Evolutionary conservation across 73 alveolate species (phyloP), one percentile per base, ranked within the genome.

Genomic region (Blepharisma stoltei): DNA sequence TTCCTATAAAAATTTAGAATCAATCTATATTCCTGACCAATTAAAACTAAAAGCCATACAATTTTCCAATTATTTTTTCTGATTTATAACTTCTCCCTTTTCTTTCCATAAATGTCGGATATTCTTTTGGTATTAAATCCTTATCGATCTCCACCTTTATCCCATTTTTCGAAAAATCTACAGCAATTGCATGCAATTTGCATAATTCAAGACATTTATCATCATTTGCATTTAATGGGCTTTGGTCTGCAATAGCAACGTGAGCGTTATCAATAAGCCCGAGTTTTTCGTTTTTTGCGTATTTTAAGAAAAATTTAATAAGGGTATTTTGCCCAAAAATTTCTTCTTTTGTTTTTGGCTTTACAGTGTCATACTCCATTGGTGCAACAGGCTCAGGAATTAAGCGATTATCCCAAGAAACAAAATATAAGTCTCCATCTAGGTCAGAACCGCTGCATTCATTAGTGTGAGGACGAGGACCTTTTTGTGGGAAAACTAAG

Each of bases 401-500:
- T 6, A 92, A 41, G 54, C 54, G 0, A 21, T 67, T 70, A 67
- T 86, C 90, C 96, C 95, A 93, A 49, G 88, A 67, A 45, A 91
- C 83, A 70, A 76, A 88, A 81, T 84, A 93, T 45, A 86, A 70
- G 75, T 93, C 98, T 60, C 98, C 98, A 78, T 93, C 98, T 20
- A 93, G 86, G 68, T 93, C 98, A 0, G 96, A 95, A 14, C 95
- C 94, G 9, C 95, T 77, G 88, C 92, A 81, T 79, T 66, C 71
- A 81, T 86, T 79, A 43, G 83, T 82, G 21, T 84, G 80, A 68
- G 98, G 96, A 43, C 94, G 67, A 7, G 48, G 77, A 6, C 98
- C 97, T 66, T 78, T 81, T 25, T 83, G 67, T 14, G 97, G 77
- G 60, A 93, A 93, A 47, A 93, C 96, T 18, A 93, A 69, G 7